These are phyloP conservation scores for Prunus kanzakura DNA, from an alignment of 306 rosid species.

Conservation along the genomic window DNA sequence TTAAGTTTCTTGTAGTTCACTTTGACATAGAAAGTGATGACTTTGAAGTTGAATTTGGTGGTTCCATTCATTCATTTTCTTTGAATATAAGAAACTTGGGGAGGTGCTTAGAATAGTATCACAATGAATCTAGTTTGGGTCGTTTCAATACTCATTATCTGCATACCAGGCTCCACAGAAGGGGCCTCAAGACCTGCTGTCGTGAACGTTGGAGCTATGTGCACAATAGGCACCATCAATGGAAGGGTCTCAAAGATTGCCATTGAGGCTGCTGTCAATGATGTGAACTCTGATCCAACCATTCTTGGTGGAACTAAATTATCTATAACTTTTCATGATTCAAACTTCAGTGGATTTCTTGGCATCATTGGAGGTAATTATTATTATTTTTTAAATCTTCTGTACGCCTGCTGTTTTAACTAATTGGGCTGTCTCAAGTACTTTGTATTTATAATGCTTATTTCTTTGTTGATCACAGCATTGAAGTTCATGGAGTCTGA, in stretches of 20 bases:
- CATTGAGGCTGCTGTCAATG: slow-evolving; percentile 45
- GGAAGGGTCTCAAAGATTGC: slow-evolving; percentile 47
- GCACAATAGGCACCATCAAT: slow-evolving; percentile 33
- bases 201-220: slow-evolving; percentile 48
- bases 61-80: background rate
- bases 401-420: background rate
- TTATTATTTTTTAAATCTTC: background rate
- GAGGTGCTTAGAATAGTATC: background rate
- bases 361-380: slow-evolving; percentile 46
- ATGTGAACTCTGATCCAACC: slow-evolving; percentile 48
- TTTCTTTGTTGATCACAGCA: slow-evolving; percentile 30
- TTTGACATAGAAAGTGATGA: background rate
- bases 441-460: background rate
- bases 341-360: slow-evolving; percentile 54
- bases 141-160: slow-evolving; percentile 28
- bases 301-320: slow-evolving; percentile 44
- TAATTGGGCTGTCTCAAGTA: background rate
- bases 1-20: background rate
- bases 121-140: slow-evolving; percentile 34
- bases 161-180: slow-evolving; percentile 24
- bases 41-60: background rate
- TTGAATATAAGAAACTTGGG: background rate
- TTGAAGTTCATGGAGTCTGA: slow-evolving; percentile 41
- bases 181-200: slow-evolving; percentile 34
- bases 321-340: slow-evolving; percentile 33